A percentile compares a stretch with the other conserved stretches of the same genome.
Conservation (phyloP, 1,284 basidiomycete genomes). For the Pseudozyma thailandica region DNA sequence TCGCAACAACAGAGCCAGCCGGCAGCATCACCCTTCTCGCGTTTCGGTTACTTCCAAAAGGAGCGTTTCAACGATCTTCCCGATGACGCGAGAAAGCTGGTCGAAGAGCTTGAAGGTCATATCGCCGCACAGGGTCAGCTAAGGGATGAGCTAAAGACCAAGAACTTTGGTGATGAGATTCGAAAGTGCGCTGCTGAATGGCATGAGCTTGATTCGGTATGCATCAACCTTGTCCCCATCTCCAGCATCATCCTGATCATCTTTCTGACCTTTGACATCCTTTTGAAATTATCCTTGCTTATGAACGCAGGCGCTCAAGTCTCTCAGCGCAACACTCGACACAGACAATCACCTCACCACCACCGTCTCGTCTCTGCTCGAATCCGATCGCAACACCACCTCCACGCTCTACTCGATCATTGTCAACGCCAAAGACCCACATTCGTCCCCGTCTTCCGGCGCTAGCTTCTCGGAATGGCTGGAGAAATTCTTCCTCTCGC, state of each 20-base stretch:
- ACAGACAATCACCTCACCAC: slow-evolving; percentile 42
- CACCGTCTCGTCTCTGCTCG: slow-evolving; percentile 45
- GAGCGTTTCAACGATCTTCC: slow-evolving; percentile 66
- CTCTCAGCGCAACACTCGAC: slow-evolving; percentile 54
- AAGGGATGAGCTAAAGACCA: slow-evolving; percentile 53
- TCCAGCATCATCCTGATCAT: neutral
- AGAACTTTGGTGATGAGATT: slow-evolving; percentile 53
- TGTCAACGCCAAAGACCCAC: slow-evolving; percentile 46
- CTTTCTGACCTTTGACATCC: neutral
- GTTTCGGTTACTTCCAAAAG: slow-evolving; percentile 59
- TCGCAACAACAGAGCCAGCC: slow-evolving; percentile 27
- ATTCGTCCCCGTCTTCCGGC: slow-evolving; percentile 27
- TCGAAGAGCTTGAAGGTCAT: slow-evolving; percentile 63
- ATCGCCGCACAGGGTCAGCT: slow-evolving; percentile 51
- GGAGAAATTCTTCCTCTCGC: slow-evolving; percentile 54
- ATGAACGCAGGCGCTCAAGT: slow-evolving; percentile 30
- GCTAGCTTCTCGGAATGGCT: slow-evolving; percentile 57
- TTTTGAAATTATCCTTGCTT: neutral
- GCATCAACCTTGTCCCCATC: neutral
- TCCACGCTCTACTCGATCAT: slow-evolving; percentile 58
- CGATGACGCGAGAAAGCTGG: slow-evolving; percentile 55
- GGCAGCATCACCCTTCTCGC: slow-evolving; percentile 48
- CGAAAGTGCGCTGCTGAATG: slow-evolving; percentile 52
- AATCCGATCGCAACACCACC: slow-evolving; percentile 59
- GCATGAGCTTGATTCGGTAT: slow-evolving; percentile 55